phyloP scores from a whole-genome alignment of 495 filamentous ascomycete species.

The Schizothecium vesticola region DNA sequence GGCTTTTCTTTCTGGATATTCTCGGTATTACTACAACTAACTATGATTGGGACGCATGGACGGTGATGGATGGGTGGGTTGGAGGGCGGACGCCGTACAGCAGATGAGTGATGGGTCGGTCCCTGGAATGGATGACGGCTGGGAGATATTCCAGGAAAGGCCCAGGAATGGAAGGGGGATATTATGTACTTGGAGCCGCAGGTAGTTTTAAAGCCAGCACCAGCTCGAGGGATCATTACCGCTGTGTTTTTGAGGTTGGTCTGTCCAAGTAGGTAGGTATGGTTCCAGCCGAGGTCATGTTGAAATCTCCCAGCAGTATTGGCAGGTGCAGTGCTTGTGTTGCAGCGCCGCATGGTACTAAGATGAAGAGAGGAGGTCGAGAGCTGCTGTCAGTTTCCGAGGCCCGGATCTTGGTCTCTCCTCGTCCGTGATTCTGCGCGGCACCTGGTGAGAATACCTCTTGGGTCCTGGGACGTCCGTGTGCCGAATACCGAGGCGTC shows the following conservation, averaged over 20 bases:
- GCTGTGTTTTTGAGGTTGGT: background rate
- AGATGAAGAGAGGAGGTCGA: too few relatives aligned
- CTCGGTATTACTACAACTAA: background rate
- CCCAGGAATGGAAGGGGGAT: too few relatives aligned
- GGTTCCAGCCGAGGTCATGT: too few relatives aligned
- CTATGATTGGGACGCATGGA: background rate
- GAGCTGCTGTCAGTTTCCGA: too few relatives aligned
- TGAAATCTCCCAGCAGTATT: too few relatives aligned
- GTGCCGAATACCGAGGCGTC: background rate
- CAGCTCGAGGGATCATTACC: background rate
- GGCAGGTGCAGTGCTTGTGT: too few relatives aligned
- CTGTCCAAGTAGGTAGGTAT: too few relatives aligned
- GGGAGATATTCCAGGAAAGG: background rate
- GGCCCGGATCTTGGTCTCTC: too few relatives aligned
- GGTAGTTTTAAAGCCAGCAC: background rate
- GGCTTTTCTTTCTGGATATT: background rate
- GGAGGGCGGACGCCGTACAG: background rate
- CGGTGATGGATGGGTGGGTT: background rate
- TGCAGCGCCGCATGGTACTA: too few relatives aligned
- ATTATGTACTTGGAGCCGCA: background rate
- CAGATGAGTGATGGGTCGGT: too few relatives aligned
- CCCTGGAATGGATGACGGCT: background rate
- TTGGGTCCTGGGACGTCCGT: too few relatives aligned
- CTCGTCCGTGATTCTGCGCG: background rate
- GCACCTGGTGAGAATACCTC: background rate